These are phyloP conservation scores for Debaryomyces nepalensis DNA, from an alignment of 1,139 yeast genomes.

Conservation along the genomic window DNA sequence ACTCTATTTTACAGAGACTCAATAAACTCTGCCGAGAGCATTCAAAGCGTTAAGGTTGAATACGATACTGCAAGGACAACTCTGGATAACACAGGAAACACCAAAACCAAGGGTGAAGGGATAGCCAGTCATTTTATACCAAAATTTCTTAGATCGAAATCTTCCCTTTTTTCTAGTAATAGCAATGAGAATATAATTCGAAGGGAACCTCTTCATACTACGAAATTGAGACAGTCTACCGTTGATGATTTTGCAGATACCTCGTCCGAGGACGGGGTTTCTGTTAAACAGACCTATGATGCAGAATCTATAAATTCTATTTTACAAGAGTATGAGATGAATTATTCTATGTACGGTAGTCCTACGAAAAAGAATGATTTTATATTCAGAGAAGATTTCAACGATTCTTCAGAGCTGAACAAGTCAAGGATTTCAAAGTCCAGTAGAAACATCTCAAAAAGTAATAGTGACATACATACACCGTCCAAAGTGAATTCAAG, in stretches of 20 bases:
- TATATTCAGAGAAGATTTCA: constrained; percentile 39
- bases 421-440: constrained; percentile 1
- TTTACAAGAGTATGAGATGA: constrained; percentile 31
- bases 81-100: constrained; percentile 13
- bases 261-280: constrained; percentile 29
- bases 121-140: constrained; percentile 25
- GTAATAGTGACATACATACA: not conserved
- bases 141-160: constrained; percentile 27
- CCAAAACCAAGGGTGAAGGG: constrained; percentile 16
- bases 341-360: not conserved
- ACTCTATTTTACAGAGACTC: constrained; percentile 25
- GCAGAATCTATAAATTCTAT: constrained; percentile 41
- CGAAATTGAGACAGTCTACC: constrained; percentile 24
- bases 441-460: not conserved
- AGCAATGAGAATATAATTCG: constrained; percentile 1
- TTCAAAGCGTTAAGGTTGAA: constrained; percentile 11
- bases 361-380: constrained; percentile 17
- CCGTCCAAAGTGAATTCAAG: constrained; percentile 2
- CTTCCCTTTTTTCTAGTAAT: constrained; percentile 22
- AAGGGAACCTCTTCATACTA: not conserved
- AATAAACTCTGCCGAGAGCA: constrained; percentile 27
- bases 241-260: constrained; percentile 51
- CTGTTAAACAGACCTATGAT: constrained; percentile 21
- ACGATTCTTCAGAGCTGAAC: constrained; percentile 22
- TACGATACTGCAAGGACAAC: not conserved